A percentile compares a stretch with the other conserved stretches of the same genome.
phyloP scores from a whole-genome alignment of 176 grass and related monocot genomes.

The Phyllostachys edulis region DNA sequence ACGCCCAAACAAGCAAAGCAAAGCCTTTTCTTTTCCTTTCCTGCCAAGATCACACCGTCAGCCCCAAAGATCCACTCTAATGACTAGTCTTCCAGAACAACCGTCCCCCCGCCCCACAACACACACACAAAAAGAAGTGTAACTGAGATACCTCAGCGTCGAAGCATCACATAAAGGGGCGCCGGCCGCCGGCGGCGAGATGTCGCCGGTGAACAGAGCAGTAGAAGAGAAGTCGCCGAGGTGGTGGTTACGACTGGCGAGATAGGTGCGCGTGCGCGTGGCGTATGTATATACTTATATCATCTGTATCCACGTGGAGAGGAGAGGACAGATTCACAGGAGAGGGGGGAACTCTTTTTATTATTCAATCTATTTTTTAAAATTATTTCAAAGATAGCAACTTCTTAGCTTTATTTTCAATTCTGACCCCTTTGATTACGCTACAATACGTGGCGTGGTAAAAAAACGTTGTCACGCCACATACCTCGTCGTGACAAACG shows the following conservation, averaged over 20 bases:
- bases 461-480: too few species aligned
- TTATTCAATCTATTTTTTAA: too few species aligned
- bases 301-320: conserved; percentile 35
- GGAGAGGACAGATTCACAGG: background rate
- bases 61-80: conserved; percentile 18
- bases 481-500: too few species aligned
- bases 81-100: background rate
- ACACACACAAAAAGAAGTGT: background rate
- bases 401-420: too few species aligned
- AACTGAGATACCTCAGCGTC: background rate
- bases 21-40: background rate
- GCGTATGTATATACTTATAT: conserved; percentile 2
- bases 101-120: too few species aligned
- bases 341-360: too few species aligned
- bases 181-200: background rate
- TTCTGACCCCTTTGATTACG: too few species aligned
- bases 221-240: conserved; percentile 1
- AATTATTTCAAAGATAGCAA: too few species aligned
- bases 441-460: too few species aligned
- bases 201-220: too few species aligned
- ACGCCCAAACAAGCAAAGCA: background rate
- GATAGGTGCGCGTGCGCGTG: background rate
- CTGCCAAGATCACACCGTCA: conserved; percentile 27
- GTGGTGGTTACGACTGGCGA: background rate
- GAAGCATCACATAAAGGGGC: conserved; percentile 19